Conservation (phyloP, 2,329 filamentous ascomycete genomes). For the Aspergillus japonicus region DNA sequence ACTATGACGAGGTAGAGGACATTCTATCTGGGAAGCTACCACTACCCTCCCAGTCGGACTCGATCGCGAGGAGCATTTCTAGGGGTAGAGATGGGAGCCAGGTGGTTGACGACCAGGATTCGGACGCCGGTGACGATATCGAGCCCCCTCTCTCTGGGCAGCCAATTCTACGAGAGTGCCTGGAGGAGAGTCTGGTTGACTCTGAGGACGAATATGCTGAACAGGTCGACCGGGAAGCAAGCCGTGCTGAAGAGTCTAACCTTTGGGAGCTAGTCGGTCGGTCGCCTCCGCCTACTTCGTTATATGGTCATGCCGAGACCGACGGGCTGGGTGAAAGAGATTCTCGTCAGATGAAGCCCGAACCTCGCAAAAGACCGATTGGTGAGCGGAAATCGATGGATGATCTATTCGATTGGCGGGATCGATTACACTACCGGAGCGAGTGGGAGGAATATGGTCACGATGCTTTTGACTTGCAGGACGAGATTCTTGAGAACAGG, state of each 20-base stretch:
- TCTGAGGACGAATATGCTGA: constrained; percentile 48
- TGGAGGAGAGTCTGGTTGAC: constrained; percentile 21
- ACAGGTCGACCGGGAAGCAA: constrained; percentile 47
- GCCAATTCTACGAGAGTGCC: neutral
- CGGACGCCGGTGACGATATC: neutral
- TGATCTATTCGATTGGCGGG: constrained; percentile 50
- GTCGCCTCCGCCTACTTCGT: constrained; percentile 19
- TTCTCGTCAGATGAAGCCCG: neutral
- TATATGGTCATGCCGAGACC: constrained; percentile 22
- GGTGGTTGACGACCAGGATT: neutral
- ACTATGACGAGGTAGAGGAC: constrained; percentile 46
- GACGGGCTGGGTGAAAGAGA: neutral
- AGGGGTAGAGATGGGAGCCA: neutral
- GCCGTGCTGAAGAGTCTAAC: constrained; percentile 45
- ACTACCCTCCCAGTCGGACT: constrained; percentile 10
- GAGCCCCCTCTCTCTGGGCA: neutral
- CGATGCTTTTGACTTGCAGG: constrained; percentile 27
- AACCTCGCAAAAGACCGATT: constrained; percentile 16
- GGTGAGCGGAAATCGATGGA: constrained; percentile 34
- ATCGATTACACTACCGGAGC: constrained; percentile 45
- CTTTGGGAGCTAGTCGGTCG: constrained; percentile 46
- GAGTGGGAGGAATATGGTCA: constrained; percentile 52
- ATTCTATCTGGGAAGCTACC: constrained; percentile 28
- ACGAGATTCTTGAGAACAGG: constrained; percentile 30
- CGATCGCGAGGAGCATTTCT: constrained; percentile 11